Percentiles rank a stretch among this genome's conserved stretches.
Conservation (phyloP, 2,329 filamentous ascomycete species). For the Byssoonygena ceratinophila region DNA sequence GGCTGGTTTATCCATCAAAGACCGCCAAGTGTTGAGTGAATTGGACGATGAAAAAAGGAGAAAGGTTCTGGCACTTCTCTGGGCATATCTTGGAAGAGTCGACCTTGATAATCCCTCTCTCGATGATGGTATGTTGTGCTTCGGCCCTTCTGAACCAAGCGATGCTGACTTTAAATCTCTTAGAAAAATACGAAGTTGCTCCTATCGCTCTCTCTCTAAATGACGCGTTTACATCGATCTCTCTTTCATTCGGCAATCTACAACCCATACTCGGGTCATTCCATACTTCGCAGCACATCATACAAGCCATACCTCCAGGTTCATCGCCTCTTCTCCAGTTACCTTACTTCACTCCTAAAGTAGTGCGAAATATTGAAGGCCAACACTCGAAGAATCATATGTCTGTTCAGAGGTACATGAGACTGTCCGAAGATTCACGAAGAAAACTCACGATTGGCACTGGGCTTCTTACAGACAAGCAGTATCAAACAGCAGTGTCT, state of each 20-base stretch:
- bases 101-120: slow-evolving; percentile 69
- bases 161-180: slow-evolving; percentile 14
- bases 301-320: slow-evolving; percentile 77
- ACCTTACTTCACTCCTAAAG: slow-evolving; percentile 64
- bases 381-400: slow-evolving; percentile 61
- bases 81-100: slow-evolving; percentile 86
- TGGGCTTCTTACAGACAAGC: slow-evolving; percentile 58
- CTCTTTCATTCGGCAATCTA: slow-evolving; percentile 77
- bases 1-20: slow-evolving; percentile 55
- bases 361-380: slow-evolving; percentile 41
- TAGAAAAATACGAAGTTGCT: slow-evolving; percentile 76
- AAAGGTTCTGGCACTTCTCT: slow-evolving; percentile 80
- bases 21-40: slow-evolving; percentile 65
- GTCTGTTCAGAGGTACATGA: slow-evolving; percentile 81
- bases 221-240: slow-evolving; percentile 75
- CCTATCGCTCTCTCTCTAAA: slow-evolving; percentile 77
- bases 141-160: background rate
- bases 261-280: slow-evolving; percentile 72
- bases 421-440: slow-evolving; percentile 63
- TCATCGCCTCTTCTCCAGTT: slow-evolving; percentile 85
- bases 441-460: slow-evolving; percentile 59
- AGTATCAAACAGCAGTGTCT: slow-evolving; percentile 64
- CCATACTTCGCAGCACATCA: slow-evolving; percentile 69
- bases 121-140: slow-evolving; percentile 46
- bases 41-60: slow-evolving; percentile 69